Conservation (phyloP, 1,284 basidiomycete species). For the Ceratobasidium sp. region DNA sequence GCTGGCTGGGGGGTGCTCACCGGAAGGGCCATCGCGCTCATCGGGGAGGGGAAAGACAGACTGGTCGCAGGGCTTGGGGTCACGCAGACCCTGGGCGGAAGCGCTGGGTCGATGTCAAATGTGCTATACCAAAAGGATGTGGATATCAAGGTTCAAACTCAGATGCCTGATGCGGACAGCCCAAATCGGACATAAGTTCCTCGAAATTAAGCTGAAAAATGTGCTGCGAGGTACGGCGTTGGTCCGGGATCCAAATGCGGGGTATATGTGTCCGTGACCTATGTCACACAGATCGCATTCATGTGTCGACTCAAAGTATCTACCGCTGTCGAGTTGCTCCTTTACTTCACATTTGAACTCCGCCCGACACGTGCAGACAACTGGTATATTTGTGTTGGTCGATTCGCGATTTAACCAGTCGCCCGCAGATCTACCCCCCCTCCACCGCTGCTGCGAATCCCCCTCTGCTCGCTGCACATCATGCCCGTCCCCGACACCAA, state of each 20-base stretch:
- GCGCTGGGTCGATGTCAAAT: conserved; percentile 25
- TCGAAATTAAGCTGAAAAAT: background rate
- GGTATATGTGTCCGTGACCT: background rate
- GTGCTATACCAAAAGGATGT: conserved; percentile 22
- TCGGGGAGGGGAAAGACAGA: background rate
- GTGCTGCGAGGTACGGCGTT: background rate
- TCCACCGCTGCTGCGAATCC: background rate
- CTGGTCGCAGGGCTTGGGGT: background rate
- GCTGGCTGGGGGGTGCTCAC: background rate
- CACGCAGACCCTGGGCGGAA: background rate
- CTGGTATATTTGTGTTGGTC: background rate
- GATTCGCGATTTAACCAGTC: conserved; percentile 5
- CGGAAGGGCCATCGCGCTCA: conserved; percentile 5
- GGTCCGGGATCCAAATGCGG: background rate
- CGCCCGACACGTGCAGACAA: conserved; percentile 17
- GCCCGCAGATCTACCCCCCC: background rate
- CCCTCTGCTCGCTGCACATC: conserved; percentile 4
- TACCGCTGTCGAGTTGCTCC: background rate
- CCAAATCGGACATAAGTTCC: background rate
- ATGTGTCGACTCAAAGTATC: background rate
- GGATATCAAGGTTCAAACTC: conserved; percentile 28
- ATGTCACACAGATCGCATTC: background rate
- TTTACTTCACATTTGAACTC: conserved; percentile 9
- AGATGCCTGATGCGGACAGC: conserved; percentile 13
- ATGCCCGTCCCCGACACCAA: conserved; percentile 14